Conservation (phyloP, 345 rosid species). For the Gossypium turneri region DNA sequence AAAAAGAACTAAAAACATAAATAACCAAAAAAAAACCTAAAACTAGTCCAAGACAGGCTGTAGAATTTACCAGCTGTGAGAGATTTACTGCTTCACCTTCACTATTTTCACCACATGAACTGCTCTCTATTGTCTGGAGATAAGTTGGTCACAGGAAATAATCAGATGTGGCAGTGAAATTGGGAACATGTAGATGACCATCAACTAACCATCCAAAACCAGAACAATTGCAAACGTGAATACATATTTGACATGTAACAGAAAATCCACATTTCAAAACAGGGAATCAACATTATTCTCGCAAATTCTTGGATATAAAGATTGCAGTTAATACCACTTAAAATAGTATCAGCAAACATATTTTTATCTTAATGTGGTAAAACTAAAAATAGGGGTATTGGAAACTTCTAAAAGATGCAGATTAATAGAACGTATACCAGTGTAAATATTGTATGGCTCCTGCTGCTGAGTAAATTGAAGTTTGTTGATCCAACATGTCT, state of each 20-base stretch:
- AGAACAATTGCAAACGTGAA: slow-evolving; percentile 2
- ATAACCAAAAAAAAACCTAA: slow-evolving; percentile 6
- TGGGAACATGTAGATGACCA: background rate
- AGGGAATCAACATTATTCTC: background rate
- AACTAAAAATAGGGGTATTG: background rate
- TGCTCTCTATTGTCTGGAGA: slow-evolving; percentile 87
- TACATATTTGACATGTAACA: background rate
- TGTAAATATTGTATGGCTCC: slow-evolving; percentile 99
- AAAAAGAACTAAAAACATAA: slow-evolving; percentile 10
- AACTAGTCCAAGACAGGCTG: slow-evolving; percentile 22
- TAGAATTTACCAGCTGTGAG: slow-evolving; percentile 85
- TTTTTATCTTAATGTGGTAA: background rate
- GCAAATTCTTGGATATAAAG: background rate
- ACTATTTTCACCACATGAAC: slow-evolving; percentile 65
- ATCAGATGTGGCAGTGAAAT: slow-evolving; percentile 21
- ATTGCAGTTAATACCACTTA: slow-evolving; percentile 7
- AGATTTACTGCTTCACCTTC: slow-evolving; percentile 88
- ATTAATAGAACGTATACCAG: slow-evolving; percentile 49
- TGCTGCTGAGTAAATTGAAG: slow-evolving; percentile 95
- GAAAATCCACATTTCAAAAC: slow-evolving; percentile 7
- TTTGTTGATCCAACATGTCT: slow-evolving; percentile 98
- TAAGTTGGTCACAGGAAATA: slow-evolving; percentile 15
- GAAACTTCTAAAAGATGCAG: background rate
- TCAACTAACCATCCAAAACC: slow-evolving; percentile 8
- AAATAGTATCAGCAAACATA: slow-evolving; percentile 3